phyloP scores from a whole-genome alignment of 1,139 yeast species.

The Yamadazyma trypodendri region DNA sequence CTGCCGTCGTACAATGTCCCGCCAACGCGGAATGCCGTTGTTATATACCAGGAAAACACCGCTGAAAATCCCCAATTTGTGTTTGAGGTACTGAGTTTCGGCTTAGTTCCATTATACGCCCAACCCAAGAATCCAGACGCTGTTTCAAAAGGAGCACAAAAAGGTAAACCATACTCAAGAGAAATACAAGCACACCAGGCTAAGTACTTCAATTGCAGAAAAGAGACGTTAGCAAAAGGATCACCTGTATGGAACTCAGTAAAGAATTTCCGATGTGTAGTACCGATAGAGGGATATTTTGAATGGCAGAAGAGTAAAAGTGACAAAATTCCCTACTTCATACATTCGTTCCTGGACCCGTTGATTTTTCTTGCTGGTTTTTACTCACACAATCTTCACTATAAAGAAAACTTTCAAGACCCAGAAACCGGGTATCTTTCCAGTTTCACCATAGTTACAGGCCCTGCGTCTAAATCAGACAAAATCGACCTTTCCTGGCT shows the following conservation, averaged over 20 bases:
- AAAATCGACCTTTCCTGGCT: conserved; percentile 58
- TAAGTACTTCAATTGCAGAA: conserved; percentile 59
- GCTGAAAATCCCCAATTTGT: conserved; percentile 16
- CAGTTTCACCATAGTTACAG: conserved; percentile 73
- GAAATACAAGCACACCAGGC: conserved; percentile 32
- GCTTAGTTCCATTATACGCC: conserved; percentile 44
- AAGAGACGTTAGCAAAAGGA: conserved; percentile 48
- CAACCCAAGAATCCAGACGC: conserved; percentile 33
- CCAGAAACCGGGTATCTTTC: conserved; percentile 28
- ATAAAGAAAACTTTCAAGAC: conserved; percentile 25
- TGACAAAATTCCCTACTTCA: conserved; percentile 61
- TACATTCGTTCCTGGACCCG: conserved; percentile 50
- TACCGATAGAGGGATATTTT: conserved; percentile 80
- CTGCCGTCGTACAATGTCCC: conserved; percentile 38
- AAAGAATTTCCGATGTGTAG: conserved; percentile 55
- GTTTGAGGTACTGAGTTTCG: conserved; percentile 43
- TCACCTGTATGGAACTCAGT: conserved; percentile 52
- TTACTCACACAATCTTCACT: conserved; percentile 47
- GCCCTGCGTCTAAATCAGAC: conserved; percentile 53
- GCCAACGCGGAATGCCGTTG: conserved; percentile 38
- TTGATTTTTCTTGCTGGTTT: conserved; percentile 74
- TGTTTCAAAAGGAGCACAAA: conserved; percentile 17
- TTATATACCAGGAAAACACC: conserved; percentile 22
- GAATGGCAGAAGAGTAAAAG: conserved; percentile 61
- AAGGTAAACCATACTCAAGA: conserved; percentile 24